Conservation (phyloP, 2,329 filamentous ascomycete species). For the Alternaria postmessia region DNA sequence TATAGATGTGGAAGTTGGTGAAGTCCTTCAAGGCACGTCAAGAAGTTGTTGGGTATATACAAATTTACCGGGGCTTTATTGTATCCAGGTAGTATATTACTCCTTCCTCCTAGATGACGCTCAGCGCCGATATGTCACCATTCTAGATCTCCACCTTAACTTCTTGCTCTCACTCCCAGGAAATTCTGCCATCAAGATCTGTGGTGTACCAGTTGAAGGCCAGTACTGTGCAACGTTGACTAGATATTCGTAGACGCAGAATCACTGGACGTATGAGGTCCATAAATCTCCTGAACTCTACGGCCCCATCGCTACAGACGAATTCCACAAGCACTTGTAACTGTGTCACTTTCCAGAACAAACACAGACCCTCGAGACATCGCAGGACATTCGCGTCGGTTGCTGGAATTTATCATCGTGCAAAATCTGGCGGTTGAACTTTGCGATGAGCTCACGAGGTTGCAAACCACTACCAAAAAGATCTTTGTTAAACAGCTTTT, state of each 20-base stretch:
- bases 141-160: background rate
- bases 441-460: background rate
- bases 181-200: background rate
- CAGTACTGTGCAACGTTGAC: background rate
- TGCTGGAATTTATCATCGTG: background rate
- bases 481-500: background rate
- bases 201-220: background rate
- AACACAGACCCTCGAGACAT: background rate
- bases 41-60: background rate
- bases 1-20: background rate
- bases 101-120: background rate
- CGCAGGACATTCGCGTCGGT: background rate
- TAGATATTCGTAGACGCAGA: background rate
- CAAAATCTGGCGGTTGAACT: background rate
- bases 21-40: background rate
- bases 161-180: background rate
- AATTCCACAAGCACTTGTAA: background rate
- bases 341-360: background rate
- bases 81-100: background rate
- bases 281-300: background rate
- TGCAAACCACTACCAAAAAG: background rate
- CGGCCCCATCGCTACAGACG: background rate
- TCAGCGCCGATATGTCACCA: background rate
- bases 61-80: no score
- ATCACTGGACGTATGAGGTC: background rate